Base-by-base conservation (phyloP, 1,284 basidiomycete genomes). In the Microbotryum lychnidis-dioicae region DNA sequence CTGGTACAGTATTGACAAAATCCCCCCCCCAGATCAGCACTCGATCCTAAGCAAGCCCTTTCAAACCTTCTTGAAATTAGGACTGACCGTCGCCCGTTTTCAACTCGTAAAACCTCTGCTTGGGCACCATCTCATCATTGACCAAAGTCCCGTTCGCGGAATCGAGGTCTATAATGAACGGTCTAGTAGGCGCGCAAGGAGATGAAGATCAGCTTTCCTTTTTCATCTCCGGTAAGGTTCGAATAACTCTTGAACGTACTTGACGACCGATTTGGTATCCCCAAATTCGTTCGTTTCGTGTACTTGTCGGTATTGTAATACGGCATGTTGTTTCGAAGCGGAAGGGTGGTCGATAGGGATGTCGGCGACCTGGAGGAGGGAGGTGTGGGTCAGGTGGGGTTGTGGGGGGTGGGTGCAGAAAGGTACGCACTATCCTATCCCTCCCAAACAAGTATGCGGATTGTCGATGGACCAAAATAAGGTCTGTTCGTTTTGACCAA, bases 241-340 rank as follows among this genome's bases (percentile, higher is more conserved):
- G 27, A 6, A 18, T 21, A 31, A 27, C 27, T 27, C 8, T 31
- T 31, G 31, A 6, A 80, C 86, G 49, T 65, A 91, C 91, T 96
- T 96, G 56, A 91, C 81, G 2, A 81, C 77, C 12, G 82, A 80
- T 72, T 88, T 91, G 9, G 81, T 79, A 58, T 82, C 83, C 3
- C 94, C 94, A 70, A 85, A 90, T 73, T 97, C 91, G 74, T 94
- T 89, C 71, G 87, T 88, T 70, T 88, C 84, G 66, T 83, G 83
- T 3, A 94, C 81, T 71, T 87, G 86, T 25, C 94, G 87, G 77
- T 88, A 92, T 77, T 99, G 96, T 46, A 98, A 86, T 5, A 87
- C 96, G 25, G 94, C 93, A 73, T 99, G 96, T 74, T 99, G 96
- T 74, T 99, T 99, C 1, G 94, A 98, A 70, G 89, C 92, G 6